A percentile compares a stretch with the other conserved stretches of the same genome.
Evolutionary conservation across 305 asterid species (phyloP).

Genomic region (Solanum chacoense): DNA sequence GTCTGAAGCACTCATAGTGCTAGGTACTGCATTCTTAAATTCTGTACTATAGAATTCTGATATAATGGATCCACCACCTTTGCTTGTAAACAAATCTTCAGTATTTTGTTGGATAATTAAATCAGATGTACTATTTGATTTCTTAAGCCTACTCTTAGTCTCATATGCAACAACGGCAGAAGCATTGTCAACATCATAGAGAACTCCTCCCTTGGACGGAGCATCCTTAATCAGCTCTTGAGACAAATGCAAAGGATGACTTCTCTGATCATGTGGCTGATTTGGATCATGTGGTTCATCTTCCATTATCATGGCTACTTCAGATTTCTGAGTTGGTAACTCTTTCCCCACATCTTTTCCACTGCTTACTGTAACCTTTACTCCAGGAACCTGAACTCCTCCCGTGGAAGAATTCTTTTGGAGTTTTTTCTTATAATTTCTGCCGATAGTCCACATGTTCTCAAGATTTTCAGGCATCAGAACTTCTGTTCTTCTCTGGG

Average conservation of each 20-base stretch:
- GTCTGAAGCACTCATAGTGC: conserved; percentile 49
- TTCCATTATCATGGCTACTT: conserved; percentile 17
- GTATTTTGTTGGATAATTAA: conserved; percentile 32
- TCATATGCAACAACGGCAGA: conserved; percentile 35
- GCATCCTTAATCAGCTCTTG: conserved; percentile 21
- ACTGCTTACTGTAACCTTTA: conserved; percentile 19
- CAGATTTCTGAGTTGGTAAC: conserved; percentile 25
- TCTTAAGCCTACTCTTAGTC: conserved; percentile 51
- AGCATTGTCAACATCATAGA: conserved; percentile 22
- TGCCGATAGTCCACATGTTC: conserved; percentile 95
- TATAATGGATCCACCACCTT: conserved; percentile 48
- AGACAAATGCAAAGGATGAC: conserved; percentile 11
- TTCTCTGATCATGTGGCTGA: conserved; percentile 31
- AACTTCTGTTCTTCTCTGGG: conserved; percentile 97
- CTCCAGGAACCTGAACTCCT: conserved; percentile 28
- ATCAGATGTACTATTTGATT: conserved; percentile 90
- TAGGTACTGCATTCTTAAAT: conserved; percentile 25
- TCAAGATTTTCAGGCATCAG: conserved; percentile 97
- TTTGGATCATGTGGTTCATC: conserved; percentile 44
- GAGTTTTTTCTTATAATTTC: conserved; percentile 81
- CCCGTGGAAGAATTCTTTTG: conserved; percentile 27
- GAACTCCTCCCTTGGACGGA: conserved; percentile 20
- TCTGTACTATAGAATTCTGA: conserved; percentile 69
- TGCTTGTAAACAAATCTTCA: conserved; percentile 32
- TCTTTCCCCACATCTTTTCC: conserved; percentile 22